Percentiles rank a stretch among this genome's conserved stretches.
These are phyloP conservation scores for Akanthomyces dipterigenus DNA, from an alignment of 2,329 filamentous ascomycete genomes.

Conservation along the genomic window DNA sequence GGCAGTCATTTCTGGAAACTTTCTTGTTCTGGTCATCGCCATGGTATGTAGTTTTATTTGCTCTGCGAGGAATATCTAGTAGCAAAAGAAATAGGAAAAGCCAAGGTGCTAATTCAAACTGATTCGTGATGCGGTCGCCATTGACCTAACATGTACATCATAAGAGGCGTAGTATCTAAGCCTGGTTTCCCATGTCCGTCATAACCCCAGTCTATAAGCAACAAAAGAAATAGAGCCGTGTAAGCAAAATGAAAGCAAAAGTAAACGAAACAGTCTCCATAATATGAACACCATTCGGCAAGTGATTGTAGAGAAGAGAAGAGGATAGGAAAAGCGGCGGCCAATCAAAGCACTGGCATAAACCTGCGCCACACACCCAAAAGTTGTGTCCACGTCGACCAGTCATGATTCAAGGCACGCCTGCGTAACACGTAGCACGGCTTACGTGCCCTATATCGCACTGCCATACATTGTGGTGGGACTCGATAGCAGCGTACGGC, in stretches of 20 bases:
- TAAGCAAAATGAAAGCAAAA: not conserved
- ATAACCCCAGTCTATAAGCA: not conserved
- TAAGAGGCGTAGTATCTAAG: conserved; percentile 10
- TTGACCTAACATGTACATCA: conserved; percentile 6
- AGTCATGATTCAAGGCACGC: not conserved
- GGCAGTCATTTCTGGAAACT: not conserved
- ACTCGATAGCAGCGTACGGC: conserved; percentile 5
- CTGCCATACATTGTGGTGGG: conserved; percentile 9
- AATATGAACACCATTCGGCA: not conserved
- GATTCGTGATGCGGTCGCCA: not conserved
- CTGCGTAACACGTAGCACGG: not conserved
- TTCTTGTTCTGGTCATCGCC: not conserved
- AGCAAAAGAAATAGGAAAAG: not conserved
- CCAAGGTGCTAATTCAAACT: not conserved
- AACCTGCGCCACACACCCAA: not conserved
- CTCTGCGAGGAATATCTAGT: not conserved
- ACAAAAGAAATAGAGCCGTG: conserved; percentile 4
- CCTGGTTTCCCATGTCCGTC: conserved; percentile 4
- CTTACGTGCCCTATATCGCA: conserved; percentile 6
- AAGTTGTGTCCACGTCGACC: not conserved
- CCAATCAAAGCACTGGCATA: not conserved
- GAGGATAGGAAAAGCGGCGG: not conserved
- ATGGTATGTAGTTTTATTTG: not conserved
- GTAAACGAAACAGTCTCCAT: conserved; percentile 7
- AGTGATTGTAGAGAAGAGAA: not conserved